Evolutionary conservation across 768 basidiomycete species (phyloP).

Genomic region (Epithele typhae): DNA sequence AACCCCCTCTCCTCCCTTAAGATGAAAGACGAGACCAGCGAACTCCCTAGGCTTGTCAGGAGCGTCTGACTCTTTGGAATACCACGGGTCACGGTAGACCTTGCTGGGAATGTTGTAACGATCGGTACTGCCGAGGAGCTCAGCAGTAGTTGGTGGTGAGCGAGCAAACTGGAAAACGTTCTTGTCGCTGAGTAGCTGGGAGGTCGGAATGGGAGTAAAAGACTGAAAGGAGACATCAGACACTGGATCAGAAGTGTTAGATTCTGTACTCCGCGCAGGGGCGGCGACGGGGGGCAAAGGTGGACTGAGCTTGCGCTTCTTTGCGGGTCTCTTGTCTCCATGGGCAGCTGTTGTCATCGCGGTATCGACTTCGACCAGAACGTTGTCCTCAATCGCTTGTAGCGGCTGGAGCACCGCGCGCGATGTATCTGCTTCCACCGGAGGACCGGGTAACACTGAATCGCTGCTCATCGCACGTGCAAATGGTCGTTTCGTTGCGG

Average conservation of each 20-base stretch:
- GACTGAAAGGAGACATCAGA: too few species aligned
- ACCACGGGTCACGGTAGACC: conserved; percentile 77
- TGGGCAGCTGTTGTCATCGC: background rate
- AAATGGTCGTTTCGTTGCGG: conserved; percentile 3
- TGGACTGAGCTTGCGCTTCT: conserved; percentile 7
- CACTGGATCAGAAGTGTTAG: too few species aligned
- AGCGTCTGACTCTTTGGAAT: conserved; percentile 67
- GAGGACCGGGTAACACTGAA: background rate
- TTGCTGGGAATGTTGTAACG: conserved; percentile 47
- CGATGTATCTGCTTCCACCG: background rate
- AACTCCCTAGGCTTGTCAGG: conserved; percentile 70
- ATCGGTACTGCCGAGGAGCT: conserved; percentile 42
- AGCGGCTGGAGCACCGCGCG: conserved; percentile 5
- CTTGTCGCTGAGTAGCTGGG: conserved; percentile 12
- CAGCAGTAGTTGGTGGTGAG: conserved; percentile 47
- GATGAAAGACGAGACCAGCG: conserved; percentile 69
- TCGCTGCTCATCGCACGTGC: background rate
- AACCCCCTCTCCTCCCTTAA: conserved; percentile 63
- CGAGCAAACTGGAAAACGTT: conserved; percentile 41
- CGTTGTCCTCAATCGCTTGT: background rate
- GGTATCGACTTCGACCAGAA: too few species aligned
- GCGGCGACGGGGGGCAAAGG: background rate
- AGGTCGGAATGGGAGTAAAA: conserved; percentile 13
- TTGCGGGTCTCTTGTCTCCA: conserved; percentile 3
- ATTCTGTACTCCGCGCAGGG: too few species aligned